Evolutionary conservation across 2,329 filamentous ascomycete species (phyloP).

Genomic region (Fonsecaea pedrosoi): DNA sequence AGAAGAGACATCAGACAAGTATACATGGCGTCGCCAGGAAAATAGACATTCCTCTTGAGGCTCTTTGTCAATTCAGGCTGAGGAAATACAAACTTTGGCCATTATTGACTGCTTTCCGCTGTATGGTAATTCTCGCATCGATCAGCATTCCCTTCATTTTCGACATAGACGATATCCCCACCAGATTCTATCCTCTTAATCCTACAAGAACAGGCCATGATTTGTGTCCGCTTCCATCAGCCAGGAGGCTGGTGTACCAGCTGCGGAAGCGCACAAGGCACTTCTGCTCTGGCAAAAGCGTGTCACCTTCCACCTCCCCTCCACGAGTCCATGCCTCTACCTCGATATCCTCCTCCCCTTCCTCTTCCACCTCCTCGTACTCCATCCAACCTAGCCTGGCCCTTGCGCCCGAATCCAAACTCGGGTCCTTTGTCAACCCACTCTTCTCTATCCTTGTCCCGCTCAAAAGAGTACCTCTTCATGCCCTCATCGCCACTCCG

Average conservation of each 20-base stretch:
- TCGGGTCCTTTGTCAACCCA: constrained; percentile 77
- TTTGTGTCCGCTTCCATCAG: neutral
- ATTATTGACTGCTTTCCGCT: neutral
- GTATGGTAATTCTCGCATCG: neutral
- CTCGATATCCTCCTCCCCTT: constrained; percentile 28
- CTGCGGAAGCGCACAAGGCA: neutral
- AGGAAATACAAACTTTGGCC: neutral
- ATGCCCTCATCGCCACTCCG: constrained; percentile 59
- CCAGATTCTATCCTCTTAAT: neutral
- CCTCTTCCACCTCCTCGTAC: constrained; percentile 41
- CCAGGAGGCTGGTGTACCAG: neutral
- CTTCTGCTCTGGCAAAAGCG: neutral
- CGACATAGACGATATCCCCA: neutral
- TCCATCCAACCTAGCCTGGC: constrained; percentile 42
- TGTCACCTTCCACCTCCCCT: constrained; percentile 22
- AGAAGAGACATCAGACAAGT: neutral
- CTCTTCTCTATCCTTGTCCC: constrained; percentile 55
- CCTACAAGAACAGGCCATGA: neutral
- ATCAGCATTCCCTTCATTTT: neutral
- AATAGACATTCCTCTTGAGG: neutral
- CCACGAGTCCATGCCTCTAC: constrained; percentile 25
- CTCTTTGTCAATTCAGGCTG: neutral
- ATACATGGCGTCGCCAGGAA: neutral
- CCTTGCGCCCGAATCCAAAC: constrained; percentile 56
- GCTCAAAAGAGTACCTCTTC: constrained; percentile 76